phyloP scores from a whole-genome alignment of 176 grass and related monocot species.

The Puccinellia tenuiflora region DNA sequence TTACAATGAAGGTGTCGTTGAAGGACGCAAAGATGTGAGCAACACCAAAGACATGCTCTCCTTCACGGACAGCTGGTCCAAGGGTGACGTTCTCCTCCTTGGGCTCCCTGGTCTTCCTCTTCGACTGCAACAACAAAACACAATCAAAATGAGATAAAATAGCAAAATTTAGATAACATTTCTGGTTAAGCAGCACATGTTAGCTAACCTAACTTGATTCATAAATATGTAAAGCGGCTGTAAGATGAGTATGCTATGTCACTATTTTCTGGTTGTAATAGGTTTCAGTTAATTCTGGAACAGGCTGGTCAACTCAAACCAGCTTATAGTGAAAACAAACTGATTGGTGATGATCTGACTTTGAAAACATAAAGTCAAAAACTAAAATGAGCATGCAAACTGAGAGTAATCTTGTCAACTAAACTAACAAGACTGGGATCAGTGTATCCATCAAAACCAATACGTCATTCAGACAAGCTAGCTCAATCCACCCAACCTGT shows the following conservation, averaged over 20 bases:
- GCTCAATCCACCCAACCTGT: too few relatives aligned
- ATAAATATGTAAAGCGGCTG: rapidly evolving
- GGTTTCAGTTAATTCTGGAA: background rate
- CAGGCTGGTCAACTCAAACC: background rate
- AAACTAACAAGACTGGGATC: too few relatives aligned
- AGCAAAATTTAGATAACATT: background rate
- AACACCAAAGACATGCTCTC: conserved; percentile 77
- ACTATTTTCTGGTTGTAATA: background rate
- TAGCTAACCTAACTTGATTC: background rate
- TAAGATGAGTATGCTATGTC: background rate
- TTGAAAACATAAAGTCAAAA: background rate
- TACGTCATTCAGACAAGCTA: too few relatives aligned
- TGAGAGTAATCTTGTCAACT: too few relatives aligned
- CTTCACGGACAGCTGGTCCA: conserved; percentile 68
- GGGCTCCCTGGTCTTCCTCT: conserved; percentile 78
- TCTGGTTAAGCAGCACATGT: background rate
- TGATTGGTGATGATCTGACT: background rate
- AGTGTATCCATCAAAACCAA: too few relatives aligned
- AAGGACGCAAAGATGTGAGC: conserved; percentile 81
- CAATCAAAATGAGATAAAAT: background rate
- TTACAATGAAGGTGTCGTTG: conserved; percentile 86
- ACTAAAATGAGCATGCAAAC: too few relatives aligned
- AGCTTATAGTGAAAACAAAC: background rate
- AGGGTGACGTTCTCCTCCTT: conserved; percentile 82
- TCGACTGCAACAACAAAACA: conserved; percentile 39